Base-by-base conservation (phyloP, 768 basidiomycete genomes). In the Suillus subalutaceus region DNA sequence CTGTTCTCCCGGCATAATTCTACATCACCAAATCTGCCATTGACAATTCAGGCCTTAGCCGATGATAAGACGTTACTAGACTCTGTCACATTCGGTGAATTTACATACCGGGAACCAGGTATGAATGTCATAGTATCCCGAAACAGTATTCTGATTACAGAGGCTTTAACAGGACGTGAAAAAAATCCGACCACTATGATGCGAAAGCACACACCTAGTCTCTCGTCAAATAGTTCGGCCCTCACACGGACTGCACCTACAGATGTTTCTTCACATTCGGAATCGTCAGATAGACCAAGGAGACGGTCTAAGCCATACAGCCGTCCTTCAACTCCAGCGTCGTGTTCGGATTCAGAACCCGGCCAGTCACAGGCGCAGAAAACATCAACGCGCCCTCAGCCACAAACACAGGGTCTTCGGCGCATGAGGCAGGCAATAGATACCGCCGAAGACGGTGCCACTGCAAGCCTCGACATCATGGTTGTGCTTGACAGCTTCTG, bases 41-140 rank as follows among this genome's bases (percentile, higher is more conserved):
- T 91, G 62, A 85, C 86, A 20, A 85, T 90, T 35, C 88, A 90
- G 73, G 88, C 87, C 13, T 78, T 91, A 63, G 84, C 86, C 75
- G 78, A 81, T 63, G 79, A 84, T 20, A 83, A 85, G 67, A 73
- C 57, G 0, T 66, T 92, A 44, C 73, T 93, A 20, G 91, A 92
- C 70, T 84, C 87, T 0, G 82, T 89, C 64, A 84, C 85, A 16
- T 90, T 92, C 75, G 93, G 92, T 64, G 83, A 87, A 67, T 93
- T 92, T 76, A 83, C 84, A 41, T 93, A 90, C 71, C 85, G 82
- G 80, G 77, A 83, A 30, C 73, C 79, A 65, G 83, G 88, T 81
- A 53, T 23, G 75, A 72, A 15, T 46, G 12, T 26, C 30, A 1
- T 18, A 37, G 6, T 13, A 26, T 65, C 46, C 12, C 32, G 43